These are phyloP conservation scores for Verticillium klebahnii DNA, from an alignment of 2,329 filamentous ascomycete genomes.

Conservation along the genomic window DNA sequence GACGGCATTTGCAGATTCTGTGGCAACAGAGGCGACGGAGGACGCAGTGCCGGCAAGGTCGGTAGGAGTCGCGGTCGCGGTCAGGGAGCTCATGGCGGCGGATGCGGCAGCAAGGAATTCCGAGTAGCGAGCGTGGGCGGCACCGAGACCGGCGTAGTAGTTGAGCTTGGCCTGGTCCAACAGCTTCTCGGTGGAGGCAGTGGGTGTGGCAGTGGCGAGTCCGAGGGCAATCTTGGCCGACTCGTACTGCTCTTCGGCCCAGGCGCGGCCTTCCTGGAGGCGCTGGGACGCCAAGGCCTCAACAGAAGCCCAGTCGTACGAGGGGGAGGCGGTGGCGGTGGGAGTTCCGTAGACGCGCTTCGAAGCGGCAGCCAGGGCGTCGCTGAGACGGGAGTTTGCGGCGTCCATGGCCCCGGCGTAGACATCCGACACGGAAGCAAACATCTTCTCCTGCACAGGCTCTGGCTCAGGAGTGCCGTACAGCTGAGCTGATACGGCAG, in stretches of 20 bases:
- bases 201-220: constrained; percentile 55
- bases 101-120: constrained; percentile 71
- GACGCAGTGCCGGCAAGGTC: constrained; percentile 45
- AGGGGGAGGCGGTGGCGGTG: constrained; percentile 34
- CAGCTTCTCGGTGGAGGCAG: constrained; percentile 49
- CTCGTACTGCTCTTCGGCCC: constrained; percentile 67
- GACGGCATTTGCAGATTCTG: constrained; percentile 38
- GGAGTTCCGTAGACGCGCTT: constrained; percentile 43
- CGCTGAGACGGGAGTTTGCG: constrained; percentile 55
- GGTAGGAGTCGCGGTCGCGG: constrained; percentile 56
- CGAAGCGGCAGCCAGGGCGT: constrained; percentile 50
- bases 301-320: constrained; percentile 42
- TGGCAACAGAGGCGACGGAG: constrained; percentile 39
- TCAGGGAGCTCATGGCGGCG: constrained; percentile 56
- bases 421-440: constrained; percentile 62
- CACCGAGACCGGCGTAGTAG: constrained; percentile 74
- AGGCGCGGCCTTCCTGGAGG: constrained; percentile 64
- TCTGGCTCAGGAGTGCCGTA: constrained; percentile 65
- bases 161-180: constrained; percentile 57
- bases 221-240: constrained; percentile 63
- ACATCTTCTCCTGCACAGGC: constrained; percentile 55
- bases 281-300: constrained; percentile 65
- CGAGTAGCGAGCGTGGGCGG: constrained; percentile 75
- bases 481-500: constrained; percentile 61
- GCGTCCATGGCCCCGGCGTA: constrained; percentile 62